Evolutionary conservation across 371 early-diverging fungal species (phyloP).

Genomic region (Vittaforma corneae): DNA sequence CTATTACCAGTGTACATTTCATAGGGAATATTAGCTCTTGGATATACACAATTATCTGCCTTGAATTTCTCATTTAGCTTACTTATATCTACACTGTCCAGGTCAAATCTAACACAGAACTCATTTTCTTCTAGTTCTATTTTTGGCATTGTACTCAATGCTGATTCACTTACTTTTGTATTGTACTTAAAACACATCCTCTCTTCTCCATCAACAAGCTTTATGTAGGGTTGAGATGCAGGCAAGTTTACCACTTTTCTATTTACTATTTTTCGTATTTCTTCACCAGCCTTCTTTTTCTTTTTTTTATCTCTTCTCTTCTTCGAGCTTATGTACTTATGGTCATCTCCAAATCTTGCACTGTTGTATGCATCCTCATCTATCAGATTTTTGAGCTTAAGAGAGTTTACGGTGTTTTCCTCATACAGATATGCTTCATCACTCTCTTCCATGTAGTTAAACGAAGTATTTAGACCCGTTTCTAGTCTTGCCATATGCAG

Average conservation of each 20-base stretch:
- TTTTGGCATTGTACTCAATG: constrained; percentile 49
- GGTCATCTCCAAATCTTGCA: constrained; percentile 30
- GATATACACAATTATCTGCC: constrained; percentile 71
- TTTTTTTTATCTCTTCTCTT: constrained; percentile 56
- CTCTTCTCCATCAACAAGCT: constrained; percentile 57
- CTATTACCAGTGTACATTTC: constrained; percentile 71
- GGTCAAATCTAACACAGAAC: constrained; percentile 68
- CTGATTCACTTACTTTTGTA: constrained; percentile 58
- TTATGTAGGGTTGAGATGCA: constrained; percentile 58
- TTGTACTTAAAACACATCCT: constrained; percentile 60
- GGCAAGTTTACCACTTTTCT: constrained; percentile 59
- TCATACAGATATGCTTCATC: constrained; percentile 28
- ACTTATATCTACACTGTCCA: constrained; percentile 62
- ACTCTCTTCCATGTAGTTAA: constrained; percentile 39
- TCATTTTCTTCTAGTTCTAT: constrained; percentile 60
- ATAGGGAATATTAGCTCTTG: constrained; percentile 65
- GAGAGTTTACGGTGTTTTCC: constrained; percentile 44
- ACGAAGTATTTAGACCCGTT: constrained; percentile 17
- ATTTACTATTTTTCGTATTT: constrained; percentile 39
- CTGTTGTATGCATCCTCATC: constrained; percentile 40
- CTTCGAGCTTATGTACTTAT: constrained; percentile 10
- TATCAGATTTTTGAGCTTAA: constrained; percentile 41
- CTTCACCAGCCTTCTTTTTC: constrained; percentile 42
- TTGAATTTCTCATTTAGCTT: constrained; percentile 66
- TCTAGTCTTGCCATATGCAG: not conserved